Evolutionary conservation across 116 monocot genomes (phyloP).

Genomic region (Trichopus zeylanicus): DNA sequence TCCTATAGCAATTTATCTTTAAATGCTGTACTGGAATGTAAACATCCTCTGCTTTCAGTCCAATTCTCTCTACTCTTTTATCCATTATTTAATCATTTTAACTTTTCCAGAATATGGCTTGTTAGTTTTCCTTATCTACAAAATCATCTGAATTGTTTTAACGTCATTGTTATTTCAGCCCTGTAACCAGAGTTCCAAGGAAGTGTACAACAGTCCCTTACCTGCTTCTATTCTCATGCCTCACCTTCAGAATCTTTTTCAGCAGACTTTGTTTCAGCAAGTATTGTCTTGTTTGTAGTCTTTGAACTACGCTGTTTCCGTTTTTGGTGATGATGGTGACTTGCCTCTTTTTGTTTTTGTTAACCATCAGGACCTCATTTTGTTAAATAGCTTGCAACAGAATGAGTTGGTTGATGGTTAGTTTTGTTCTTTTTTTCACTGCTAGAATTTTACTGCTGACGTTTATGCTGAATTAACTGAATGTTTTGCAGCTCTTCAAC

Average conservation of each 20-base stretch:
- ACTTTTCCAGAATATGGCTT: no score
- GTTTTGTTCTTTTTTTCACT: constrained; percentile 7
- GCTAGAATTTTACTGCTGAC: background rate
- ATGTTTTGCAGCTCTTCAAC: constrained; percentile 25
- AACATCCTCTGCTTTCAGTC: no score
- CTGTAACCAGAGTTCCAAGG: constrained; percentile 34
- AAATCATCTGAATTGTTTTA: no score
- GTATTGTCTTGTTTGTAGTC: no score
- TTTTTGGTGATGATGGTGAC: background rate
- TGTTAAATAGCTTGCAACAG: constrained; percentile 73
- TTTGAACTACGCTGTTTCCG: no score
- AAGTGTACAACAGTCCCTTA: constrained; percentile 38
- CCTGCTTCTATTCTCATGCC: constrained; percentile 73
- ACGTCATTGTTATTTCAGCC: constrained; percentile 22
- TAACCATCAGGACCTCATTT: constrained; percentile 61
- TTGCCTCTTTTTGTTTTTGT: constrained; percentile 14
- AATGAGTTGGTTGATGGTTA: constrained; percentile 53
- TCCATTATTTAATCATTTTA: no score
- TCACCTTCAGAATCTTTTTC: constrained; percentile 87
- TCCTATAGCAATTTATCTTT: no score
- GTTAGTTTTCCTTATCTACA: no score
- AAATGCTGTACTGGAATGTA: no score
- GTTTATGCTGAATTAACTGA: background rate
- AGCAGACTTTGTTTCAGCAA: constrained; percentile 84
- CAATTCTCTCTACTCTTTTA: no score